Evolutionary conservation across 257 asterid genomes (phyloP).

Genomic region (Scutellaria minor): DNA sequence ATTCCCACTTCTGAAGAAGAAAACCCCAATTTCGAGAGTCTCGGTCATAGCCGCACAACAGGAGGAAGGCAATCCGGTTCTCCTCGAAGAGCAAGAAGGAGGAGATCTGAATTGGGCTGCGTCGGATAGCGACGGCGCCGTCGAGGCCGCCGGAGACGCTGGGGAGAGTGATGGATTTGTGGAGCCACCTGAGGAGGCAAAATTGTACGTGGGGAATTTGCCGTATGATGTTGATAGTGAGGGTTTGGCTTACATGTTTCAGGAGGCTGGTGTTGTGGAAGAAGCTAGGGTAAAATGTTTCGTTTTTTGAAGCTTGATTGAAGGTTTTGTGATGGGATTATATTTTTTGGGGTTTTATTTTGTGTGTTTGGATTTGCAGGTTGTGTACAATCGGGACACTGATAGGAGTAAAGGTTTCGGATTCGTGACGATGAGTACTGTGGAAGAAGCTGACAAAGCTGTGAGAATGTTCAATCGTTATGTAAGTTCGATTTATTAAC

Average conservation of each 20-base stretch:
- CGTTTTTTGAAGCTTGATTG: not conserved
- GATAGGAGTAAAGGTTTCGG: slow-evolving; percentile 90
- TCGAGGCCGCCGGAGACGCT: slow-evolving; percentile 41
- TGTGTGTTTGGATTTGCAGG: slow-evolving; percentile 51
- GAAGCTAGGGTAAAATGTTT: slow-evolving; percentile 63
- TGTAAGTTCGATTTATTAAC: slow-evolving; percentile 56
- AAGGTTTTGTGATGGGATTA: not conserved
- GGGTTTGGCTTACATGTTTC: slow-evolving; percentile 69
- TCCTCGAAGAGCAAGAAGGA: slow-evolving; percentile 48
- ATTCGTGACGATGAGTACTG: slow-evolving; percentile 91
- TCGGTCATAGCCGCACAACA: slow-evolving; percentile 56
- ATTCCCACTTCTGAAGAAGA: slow-evolving; percentile 39
- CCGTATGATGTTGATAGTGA: slow-evolving; percentile 73
- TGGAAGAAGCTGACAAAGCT: slow-evolving; percentile 91
- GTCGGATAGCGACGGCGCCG: slow-evolving; percentile 34
- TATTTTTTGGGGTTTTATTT: slow-evolving; percentile 5
- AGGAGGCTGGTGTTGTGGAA: slow-evolving; percentile 88
- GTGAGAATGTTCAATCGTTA: slow-evolving; percentile 72
- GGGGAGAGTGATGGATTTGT: slow-evolving; percentile 38
- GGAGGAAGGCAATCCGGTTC: slow-evolving; percentile 58
- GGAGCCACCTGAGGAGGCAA: slow-evolving; percentile 83
- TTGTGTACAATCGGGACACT: slow-evolving; percentile 75
- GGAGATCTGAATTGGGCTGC: slow-evolving; percentile 42
- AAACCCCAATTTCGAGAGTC: slow-evolving; percentile 45
- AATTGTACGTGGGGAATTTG: slow-evolving; percentile 87